Conservation (phyloP, 768 basidiomycete species). For the Hygrophorus russula region DNA sequence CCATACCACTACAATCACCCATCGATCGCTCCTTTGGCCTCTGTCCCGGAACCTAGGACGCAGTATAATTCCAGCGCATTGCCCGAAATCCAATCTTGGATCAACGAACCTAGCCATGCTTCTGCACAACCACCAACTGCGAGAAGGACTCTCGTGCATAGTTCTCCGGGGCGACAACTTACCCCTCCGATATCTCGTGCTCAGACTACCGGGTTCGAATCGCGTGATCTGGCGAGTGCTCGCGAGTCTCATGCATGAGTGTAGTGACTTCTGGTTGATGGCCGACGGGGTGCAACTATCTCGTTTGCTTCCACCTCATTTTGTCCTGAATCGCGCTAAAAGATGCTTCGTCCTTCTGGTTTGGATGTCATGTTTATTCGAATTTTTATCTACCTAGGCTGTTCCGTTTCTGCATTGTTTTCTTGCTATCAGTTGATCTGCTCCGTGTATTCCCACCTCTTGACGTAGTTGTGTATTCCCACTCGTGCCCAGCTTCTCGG, state of each 20-base stretch:
- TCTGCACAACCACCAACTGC: neutral
- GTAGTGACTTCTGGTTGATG: neutral
- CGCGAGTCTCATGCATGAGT: neutral
- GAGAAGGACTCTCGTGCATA: neutral
- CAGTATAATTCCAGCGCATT: slow-evolving; percentile 15
- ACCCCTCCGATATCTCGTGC: neutral
- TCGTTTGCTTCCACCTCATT: neutral
- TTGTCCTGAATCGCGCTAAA: neutral
- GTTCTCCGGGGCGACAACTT: neutral
- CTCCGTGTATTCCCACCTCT: neutral
- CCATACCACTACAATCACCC: slow-evolving; percentile 43
- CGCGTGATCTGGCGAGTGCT: neutral
- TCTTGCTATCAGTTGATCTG: slow-evolving; percentile 1
- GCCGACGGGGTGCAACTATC: neutral
- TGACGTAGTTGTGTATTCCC: neutral
- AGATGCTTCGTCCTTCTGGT: neutral
- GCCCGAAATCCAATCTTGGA: slow-evolving; percentile 4
- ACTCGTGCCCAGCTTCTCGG: neutral
- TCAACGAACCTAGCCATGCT: neutral
- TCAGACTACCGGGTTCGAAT: neutral
- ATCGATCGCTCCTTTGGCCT: slow-evolving; percentile 32
- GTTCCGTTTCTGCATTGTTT: neutral
- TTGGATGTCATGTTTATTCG: neutral
- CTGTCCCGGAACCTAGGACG: slow-evolving; percentile 23
- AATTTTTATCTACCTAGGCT: neutral